A percentile compares a stretch with the other conserved stretches of the same genome.
Conservation (phyloP, 75 land plant genomes). For the Ceratopteris richardii region DNA sequence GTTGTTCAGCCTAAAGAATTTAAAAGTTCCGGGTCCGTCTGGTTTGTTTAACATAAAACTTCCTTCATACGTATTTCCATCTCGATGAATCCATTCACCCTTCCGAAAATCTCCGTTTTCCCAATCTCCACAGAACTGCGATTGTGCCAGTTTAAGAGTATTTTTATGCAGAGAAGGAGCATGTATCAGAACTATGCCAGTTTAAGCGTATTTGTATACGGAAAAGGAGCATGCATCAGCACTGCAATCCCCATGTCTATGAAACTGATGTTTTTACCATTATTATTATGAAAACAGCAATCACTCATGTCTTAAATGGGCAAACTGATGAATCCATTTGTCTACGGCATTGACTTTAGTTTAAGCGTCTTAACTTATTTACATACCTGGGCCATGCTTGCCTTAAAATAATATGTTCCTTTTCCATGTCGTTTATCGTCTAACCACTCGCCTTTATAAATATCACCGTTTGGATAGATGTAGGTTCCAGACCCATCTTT, state of each 20-base stretch:
- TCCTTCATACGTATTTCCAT: conserved; percentile 30
- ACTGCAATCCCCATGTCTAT: too few relatives aligned
- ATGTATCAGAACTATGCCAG: too few relatives aligned
- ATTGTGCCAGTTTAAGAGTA: too few relatives aligned
- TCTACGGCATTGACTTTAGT: neutral
- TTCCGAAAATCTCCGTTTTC: conserved; percentile 10
- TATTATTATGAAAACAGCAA: too few relatives aligned
- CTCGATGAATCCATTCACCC: conserved; percentile 27
- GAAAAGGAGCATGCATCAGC: too few relatives aligned
- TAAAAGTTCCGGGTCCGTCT: conserved; percentile 21
- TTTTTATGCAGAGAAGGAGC: too few relatives aligned
- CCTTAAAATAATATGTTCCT: conserved; percentile 33
- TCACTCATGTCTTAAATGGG: too few relatives aligned
- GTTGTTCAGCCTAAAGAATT: conserved; percentile 16
- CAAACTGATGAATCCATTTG: too few relatives aligned
- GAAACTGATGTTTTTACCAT: too few relatives aligned
- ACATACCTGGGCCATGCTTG: conserved; percentile 38
- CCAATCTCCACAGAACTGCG: conserved; percentile 29
- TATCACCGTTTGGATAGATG: conserved; percentile 26
- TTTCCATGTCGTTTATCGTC: conserved; percentile 23
- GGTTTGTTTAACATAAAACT: conserved; percentile 23
- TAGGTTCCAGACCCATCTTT: conserved; percentile 26
- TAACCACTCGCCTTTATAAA: conserved; percentile 34
- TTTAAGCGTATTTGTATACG: too few relatives aligned
- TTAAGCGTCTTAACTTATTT: neutral